Evolutionary conservation across 257 asterid species (phyloP).

Genomic region (Capsicum rhomboideum): DNA sequence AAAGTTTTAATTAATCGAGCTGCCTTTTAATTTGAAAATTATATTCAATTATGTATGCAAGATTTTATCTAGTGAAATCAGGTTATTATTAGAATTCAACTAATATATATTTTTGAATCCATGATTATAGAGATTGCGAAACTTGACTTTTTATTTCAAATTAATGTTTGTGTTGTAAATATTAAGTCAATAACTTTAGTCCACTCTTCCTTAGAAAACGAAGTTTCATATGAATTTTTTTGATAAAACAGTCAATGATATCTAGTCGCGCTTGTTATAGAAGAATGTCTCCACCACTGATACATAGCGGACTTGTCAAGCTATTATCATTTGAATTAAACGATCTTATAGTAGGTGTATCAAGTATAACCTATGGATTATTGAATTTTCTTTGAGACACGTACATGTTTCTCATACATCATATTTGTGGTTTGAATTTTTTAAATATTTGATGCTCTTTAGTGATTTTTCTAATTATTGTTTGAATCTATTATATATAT

Average conservation of each 20-base stretch:
- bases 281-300: neutral
- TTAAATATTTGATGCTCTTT: neutral
- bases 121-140: neutral
- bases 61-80: neutral
- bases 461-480: neutral
- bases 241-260: neutral
- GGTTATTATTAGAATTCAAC: neutral
- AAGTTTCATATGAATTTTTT: neutral
- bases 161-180: neutral
- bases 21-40: neutral
- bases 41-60: neutral
- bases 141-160: neutral
- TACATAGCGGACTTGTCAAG: neutral
- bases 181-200: too few species aligned
- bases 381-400: neutral
- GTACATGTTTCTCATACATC: neutral
- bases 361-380: neutral
- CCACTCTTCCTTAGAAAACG: neutral
- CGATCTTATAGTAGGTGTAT: neutral
- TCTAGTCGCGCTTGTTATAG: neutral
- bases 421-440: neutral
- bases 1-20: too few species aligned
- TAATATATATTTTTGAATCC: neutral
- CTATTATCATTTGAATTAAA: neutral
- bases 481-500: neutral